Base-by-base conservation (phyloP, 345 rosid species). In the Acer yangbiense region DNA sequence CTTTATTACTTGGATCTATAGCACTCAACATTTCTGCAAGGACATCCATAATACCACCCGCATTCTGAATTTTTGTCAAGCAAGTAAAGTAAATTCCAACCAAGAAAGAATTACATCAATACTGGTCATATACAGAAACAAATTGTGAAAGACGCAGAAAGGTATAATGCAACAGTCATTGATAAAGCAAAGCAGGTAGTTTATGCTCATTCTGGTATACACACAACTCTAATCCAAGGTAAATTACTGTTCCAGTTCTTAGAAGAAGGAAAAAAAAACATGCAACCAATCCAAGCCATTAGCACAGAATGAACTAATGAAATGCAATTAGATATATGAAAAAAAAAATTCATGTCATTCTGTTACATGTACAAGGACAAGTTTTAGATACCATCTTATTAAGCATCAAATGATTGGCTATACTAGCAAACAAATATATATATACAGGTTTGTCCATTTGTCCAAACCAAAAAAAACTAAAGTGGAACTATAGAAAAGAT, bases 21-120 rank as follows among this genome's bases (percentile, higher is more conserved):
- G 98, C 99, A 89, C 61, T 94, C 71, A 97, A 89, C 98, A 97
- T 97, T 87, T 97, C 99, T n/a, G 95, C 83, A 81, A 97, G 97
- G 70, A 97, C 98, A 78, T 97, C 99, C 97, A 97, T 89, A 67
- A 94, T 89, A 71, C 98, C 98, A 65, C 95, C 91, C 46, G 99
- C 99, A 86, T 94, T 97, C 84, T 97, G 99, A 83, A 94, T 90
- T 90, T 97, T 98, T 69, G 94, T 84, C 93, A 94, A 78, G 85
- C 99, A 94, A 74, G 82, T 46, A 82, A 84, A 86, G 61, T 41
- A 79, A 83, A 75, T 63, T 85, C 69, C 74, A 78, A 73, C 79
- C 60, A 81, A 80, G 70, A 74, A 62, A 50, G 67, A 73, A 48
- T 77, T 41, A 27, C 76, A 77, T 60, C 7, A 23, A 77, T 41